Percentiles rank a stretch among this genome's conserved stretches.
These are phyloP conservation scores for Diplodia corticola DNA, from an alignment of 2,329 filamentous ascomycete species.

Conservation along the genomic window DNA sequence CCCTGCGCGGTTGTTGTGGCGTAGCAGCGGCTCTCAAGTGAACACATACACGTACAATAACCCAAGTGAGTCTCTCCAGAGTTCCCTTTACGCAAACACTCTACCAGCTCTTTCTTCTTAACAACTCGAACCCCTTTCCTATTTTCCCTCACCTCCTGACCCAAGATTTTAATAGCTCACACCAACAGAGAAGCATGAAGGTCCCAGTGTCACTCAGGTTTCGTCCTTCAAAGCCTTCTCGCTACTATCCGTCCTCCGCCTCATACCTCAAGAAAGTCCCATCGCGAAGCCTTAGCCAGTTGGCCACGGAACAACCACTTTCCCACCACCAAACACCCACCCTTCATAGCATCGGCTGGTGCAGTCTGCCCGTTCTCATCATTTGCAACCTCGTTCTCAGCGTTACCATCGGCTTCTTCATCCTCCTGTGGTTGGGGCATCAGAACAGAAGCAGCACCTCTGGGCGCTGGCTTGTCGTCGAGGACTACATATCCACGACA, in stretches of 20 bases:
- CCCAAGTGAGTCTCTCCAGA: too few relatives aligned
- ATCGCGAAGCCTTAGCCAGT: background rate
- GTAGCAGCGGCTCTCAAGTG: too few relatives aligned
- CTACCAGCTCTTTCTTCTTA: background rate
- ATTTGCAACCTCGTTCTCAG: background rate
- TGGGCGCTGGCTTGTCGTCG: background rate
- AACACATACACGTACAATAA: too few relatives aligned
- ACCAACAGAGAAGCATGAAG: background rate
- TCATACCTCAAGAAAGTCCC: background rate
- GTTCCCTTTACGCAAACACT: too few relatives aligned
- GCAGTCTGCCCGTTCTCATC: background rate
- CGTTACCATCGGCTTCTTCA: background rate
- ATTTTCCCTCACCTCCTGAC: too few relatives aligned
- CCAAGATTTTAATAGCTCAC: background rate
- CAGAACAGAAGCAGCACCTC: background rate
- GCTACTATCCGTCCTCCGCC: too few relatives aligned
- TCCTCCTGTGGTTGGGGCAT: background rate
- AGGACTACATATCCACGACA: background rate
- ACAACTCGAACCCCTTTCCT: background rate
- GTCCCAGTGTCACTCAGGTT: background rate
- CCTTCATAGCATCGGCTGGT: background rate
- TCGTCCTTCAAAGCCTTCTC: background rate
- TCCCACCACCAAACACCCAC: background rate
- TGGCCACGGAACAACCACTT: background rate
- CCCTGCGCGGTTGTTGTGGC: too few relatives aligned